phyloP scores from a whole-genome alignment of 352 stramenopile species.

The Globisporangium nunn region DNA sequence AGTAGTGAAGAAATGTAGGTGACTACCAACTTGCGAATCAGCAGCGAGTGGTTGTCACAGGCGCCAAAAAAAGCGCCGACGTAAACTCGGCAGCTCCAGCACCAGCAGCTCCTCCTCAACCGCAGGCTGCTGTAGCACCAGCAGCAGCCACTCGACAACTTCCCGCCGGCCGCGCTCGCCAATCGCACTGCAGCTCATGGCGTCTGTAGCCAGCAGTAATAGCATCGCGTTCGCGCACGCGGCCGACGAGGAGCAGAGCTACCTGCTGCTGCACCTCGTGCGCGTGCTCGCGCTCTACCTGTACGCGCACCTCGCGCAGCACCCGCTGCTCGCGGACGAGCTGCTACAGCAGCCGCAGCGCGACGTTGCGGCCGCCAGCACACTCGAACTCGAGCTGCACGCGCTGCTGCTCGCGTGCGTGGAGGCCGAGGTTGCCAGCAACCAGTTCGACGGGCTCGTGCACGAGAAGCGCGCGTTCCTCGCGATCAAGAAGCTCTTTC shows the following conservation, averaged over 20 bases:
- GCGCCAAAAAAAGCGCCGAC: neutral
- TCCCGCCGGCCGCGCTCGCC: neutral
- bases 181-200: neutral
- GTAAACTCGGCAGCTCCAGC: neutral
- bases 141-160: neutral
- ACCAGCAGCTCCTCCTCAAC: neutral
- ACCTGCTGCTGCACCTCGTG: conserved; percentile 52
- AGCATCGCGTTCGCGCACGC: neutral
- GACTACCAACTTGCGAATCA: neutral
- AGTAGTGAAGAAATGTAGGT: neutral
- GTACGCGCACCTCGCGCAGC: conserved; percentile 44
- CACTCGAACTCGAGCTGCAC: conserved; percentile 28
- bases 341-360: conserved; percentile 18
- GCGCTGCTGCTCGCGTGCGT: conserved; percentile 31
- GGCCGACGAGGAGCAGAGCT: conserved; percentile 6
- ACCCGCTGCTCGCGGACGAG: conserved; percentile 27
- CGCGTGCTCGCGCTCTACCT: conserved; percentile 56
- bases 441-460: conserved; percentile 57
- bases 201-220: neutral
- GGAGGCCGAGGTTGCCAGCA: conserved; percentile 37
- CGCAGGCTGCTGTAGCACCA: neutral
- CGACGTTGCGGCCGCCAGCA: conserved; percentile 13
- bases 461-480: conserved; percentile 46
- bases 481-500: conserved; percentile 44
- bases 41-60: neutral